These are phyloP conservation scores for Backusella parvicylindrica DNA, from an alignment of 192 early-diverging fungal species.

Conservation along the genomic window DNA sequence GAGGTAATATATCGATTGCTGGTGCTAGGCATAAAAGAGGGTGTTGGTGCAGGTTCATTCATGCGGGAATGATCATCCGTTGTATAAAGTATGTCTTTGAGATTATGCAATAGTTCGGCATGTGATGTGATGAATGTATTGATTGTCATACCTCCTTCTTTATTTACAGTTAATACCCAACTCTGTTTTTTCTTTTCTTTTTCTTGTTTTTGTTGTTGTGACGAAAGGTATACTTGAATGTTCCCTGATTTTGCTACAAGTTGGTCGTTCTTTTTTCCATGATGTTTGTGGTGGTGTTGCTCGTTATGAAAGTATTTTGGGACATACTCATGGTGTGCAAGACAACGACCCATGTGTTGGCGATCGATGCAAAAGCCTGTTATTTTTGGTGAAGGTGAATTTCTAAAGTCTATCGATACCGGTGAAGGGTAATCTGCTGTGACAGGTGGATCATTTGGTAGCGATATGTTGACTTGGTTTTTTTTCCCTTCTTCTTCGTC, in stretches of 20 bases:
- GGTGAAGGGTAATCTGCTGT: background rate
- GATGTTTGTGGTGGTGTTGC: background rate
- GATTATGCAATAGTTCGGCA: background rate
- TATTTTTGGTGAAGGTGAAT: background rate
- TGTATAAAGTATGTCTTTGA: background rate
- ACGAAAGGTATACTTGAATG: background rate
- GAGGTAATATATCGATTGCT: background rate
- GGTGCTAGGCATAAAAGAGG: background rate
- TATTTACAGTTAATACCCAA: conserved; percentile 6
- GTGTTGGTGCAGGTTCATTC: background rate
- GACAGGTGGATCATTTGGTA: background rate
- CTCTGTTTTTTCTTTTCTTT: background rate
- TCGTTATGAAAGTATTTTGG: background rate
- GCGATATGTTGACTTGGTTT: background rate
- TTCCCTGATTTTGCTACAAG: background rate
- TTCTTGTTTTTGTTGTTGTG: background rate
- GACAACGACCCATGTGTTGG: background rate
- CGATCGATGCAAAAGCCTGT: background rate
- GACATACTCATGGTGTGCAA: background rate
- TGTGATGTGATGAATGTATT: conserved; percentile 6
- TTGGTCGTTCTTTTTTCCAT: background rate
- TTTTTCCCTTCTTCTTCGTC: background rate
- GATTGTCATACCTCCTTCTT: background rate
- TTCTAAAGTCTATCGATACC: background rate
- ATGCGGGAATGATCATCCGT: background rate